Percentiles rank a stretch among this genome's conserved stretches.
Evolutionary conservation across 257 asterid genomes (phyloP).

Genomic region (Nicotiana noctiflora): DNA sequence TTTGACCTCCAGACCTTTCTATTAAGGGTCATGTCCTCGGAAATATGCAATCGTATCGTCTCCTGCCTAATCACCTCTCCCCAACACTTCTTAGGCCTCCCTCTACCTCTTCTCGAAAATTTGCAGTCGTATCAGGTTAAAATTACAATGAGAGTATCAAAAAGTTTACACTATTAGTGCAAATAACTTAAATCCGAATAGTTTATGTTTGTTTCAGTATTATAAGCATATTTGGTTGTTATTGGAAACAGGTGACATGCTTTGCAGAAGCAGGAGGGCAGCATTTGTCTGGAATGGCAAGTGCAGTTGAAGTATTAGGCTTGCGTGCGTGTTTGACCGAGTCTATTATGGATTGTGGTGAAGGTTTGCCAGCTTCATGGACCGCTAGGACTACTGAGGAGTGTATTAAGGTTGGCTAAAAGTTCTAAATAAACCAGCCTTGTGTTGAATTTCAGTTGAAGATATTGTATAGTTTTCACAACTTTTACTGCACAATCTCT

Average conservation of each 20-base stretch:
- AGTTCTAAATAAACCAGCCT: not conserved
- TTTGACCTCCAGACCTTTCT: too few relatives aligned
- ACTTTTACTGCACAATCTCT: not conserved
- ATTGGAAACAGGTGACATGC: slow-evolving; percentile 56
- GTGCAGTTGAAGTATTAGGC: slow-evolving; percentile 59
- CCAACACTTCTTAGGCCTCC: too few relatives aligned
- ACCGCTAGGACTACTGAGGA: slow-evolving; percentile 45
- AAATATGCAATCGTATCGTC: too few relatives aligned
- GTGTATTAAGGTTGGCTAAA: slow-evolving; percentile 52
- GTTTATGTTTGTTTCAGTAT: not conserved
- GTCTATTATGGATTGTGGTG: slow-evolving; percentile 75
- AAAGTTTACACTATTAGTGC: not conserved
- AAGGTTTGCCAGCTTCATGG: slow-evolving; percentile 69
- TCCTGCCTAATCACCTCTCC: too few relatives aligned
- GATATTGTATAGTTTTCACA: too few relatives aligned
- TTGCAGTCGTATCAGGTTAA: too few relatives aligned
- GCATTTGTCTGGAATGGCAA: slow-evolving; percentile 69
- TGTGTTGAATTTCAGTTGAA: too few relatives aligned
- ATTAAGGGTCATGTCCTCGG: too few relatives aligned
- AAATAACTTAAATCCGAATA: not conserved
- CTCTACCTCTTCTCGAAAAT: too few relatives aligned
- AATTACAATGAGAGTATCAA: not conserved
- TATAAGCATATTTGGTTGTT: not conserved
- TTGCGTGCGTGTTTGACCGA: slow-evolving; percentile 69
- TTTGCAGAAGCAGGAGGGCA: slow-evolving; percentile 89